Conservation (phyloP, 202 grass and related monocot species). For the Musa balbisiana region DNA sequence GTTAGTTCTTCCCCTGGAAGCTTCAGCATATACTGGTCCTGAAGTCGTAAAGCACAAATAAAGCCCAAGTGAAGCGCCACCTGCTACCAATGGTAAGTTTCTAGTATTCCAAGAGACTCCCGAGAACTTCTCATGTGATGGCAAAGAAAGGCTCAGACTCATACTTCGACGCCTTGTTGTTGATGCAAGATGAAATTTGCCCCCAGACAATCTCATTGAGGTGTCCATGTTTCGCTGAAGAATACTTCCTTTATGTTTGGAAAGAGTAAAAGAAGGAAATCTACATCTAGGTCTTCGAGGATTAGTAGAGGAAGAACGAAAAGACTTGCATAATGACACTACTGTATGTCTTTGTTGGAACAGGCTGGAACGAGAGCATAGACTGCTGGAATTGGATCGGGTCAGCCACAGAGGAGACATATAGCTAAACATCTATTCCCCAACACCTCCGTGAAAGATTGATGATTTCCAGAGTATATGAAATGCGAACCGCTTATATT, state of each 20-base stretch:
- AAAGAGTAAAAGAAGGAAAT: conserved; percentile 16
- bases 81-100: conserved; percentile 43
- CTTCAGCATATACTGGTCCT: conserved; percentile 45
- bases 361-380: conserved; percentile 27
- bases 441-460: neutral
- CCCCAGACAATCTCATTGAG: conserved; percentile 49
- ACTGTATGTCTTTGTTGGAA: conserved; percentile 27
- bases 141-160: conserved; percentile 41
- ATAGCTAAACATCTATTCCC: conserved; percentile 40
- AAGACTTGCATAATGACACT: conserved; percentile 29
- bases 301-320: conserved; percentile 4
- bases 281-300: conserved; percentile 15
- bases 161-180: conserved; percentile 45
- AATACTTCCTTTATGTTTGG: conserved; percentile 32
- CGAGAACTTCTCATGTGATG: conserved; percentile 18
- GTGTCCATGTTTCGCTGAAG: conserved; percentile 32
- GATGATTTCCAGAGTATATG: too few species aligned
- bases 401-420: conserved; percentile 27
- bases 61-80: conserved; percentile 40
- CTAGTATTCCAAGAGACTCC: conserved; percentile 52
- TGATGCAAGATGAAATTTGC: conserved; percentile 40
- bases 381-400: conserved; percentile 26
- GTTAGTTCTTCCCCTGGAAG: conserved; percentile 33
- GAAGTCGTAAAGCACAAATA: conserved; percentile 56
- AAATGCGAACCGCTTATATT: too few species aligned